Percentiles rank a stretch among this genome's conserved stretches.
phyloP scores from a whole-genome alignment of 257 asterid genomes.

The Petrea volubilis region DNA sequence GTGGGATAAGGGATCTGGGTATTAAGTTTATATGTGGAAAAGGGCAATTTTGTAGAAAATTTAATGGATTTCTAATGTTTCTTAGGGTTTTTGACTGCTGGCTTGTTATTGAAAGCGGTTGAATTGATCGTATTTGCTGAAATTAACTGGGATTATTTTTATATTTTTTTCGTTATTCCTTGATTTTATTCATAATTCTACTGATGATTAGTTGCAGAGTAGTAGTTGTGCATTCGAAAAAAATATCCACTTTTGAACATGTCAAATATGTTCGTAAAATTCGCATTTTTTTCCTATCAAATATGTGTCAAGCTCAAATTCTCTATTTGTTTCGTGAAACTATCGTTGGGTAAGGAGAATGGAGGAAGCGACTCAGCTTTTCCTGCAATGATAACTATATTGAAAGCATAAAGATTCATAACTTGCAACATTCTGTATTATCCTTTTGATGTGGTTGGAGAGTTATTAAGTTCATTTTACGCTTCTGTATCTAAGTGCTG shows the following conservation, averaged over 20 bases:
- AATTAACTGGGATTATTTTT: background rate
- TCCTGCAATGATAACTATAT: background rate
- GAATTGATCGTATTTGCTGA: background rate
- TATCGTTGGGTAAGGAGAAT: background rate
- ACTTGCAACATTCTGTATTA: background rate
- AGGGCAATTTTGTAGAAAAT: background rate
- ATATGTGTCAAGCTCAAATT: background rate
- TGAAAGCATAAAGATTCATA: background rate
- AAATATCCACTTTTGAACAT: background rate
- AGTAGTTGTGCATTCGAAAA: background rate
- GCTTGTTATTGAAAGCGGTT: background rate
- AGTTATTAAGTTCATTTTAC: background rate
- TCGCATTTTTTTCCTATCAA: background rate
- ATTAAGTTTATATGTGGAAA: background rate
- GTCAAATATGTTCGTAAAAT: background rate
- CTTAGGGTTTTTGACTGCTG: background rate
- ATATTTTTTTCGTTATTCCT: background rate
- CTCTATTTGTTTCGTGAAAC: background rate
- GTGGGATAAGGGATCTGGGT: conserved; percentile 21
- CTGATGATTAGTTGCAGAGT: background rate
- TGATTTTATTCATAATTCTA: background rate
- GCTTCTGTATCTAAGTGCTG: background rate
- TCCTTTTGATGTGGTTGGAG: conserved; percentile 10
- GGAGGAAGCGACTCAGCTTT: background rate
- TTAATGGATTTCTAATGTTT: background rate